Evolutionary conservation across 106 monocot species (phyloP), one percentile per base, ranked within the genome.

Genomic region (Apostasia shenzhenica): DNA sequence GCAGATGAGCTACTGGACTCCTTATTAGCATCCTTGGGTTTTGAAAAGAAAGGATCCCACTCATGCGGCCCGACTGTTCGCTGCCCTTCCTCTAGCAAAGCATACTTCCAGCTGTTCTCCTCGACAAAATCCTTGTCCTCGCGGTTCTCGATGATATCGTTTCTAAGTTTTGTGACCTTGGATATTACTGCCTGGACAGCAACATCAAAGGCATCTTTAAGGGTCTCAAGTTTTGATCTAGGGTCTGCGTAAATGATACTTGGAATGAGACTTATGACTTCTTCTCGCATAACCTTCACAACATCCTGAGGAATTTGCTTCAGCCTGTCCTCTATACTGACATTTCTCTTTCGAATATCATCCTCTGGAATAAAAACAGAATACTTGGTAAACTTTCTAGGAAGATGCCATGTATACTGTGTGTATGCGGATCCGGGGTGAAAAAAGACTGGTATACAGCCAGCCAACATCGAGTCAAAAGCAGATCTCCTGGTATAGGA

Each of bases 371-470:
- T 88, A 67, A 91, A 85, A n/a, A 91, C 88, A 11, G 94, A 94
- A 63, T 91, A 94, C 7, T 71, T 76, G 0, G 83, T 59, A 57
- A 81, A 83, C 61, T 88, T 81, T 52, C 80, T 91, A 0, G 91
- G 94, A 47, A 94, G 83, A 81, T 91, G 91, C 94, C 94, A 94
- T 8, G 79, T 83, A 66, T 94, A 91, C 49, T 91, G 94, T 3
- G 83, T 78, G 57, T 94, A 91, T 44, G 94, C 94, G 1, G 94
- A 91, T 3, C 79, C 83, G 2, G 94, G 94, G 66, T 91, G 87
- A 42, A 95, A 95, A 76, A 95, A 95, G 40, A 95, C 95, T 8
- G 95, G 95, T 52, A 95, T 86, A 57, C 95, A 95, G 26, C 95
- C 95, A 48, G 92, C 95, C 73, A 95, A 44, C 88, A 95, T 92